Conservation (phyloP, 768 basidiomycete genomes). For the Imleria badia region DNA sequence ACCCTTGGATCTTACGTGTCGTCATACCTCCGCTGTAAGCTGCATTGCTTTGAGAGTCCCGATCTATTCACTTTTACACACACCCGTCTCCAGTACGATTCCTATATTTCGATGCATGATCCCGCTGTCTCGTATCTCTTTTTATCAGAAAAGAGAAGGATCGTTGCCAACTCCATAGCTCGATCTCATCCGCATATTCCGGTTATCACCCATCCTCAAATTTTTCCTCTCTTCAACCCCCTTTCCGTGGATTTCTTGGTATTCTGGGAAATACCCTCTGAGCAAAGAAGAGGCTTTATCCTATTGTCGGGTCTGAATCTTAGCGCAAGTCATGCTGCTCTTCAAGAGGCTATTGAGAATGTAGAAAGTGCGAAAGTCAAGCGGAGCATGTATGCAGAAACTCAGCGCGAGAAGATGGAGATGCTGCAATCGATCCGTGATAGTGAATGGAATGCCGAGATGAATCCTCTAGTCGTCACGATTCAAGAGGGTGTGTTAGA, state of each 20-base stretch:
- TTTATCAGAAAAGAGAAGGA: conserved; percentile 48
- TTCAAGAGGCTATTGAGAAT: conserved; percentile 59
- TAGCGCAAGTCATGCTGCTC: conserved; percentile 66
- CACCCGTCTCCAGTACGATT: conserved; percentile 9
- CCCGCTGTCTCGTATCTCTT: conserved; percentile 43
- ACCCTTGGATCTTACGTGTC: conserved; percentile 51
- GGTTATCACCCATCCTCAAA: conserved; percentile 41
- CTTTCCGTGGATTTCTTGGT: conserved; percentile 68
- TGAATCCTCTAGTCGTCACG: conserved; percentile 64
- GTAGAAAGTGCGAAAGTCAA: conserved; percentile 64
- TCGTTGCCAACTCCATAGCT: conserved; percentile 35
- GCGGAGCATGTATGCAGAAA: conserved; percentile 91
- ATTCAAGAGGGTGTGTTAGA: conserved; percentile 44
- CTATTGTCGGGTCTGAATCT: conserved; percentile 57
- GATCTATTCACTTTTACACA: conserved; percentile 1
- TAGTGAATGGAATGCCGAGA: conserved; percentile 78
- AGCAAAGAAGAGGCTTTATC: conserved; percentile 60
- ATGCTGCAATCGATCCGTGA: conserved; percentile 64
- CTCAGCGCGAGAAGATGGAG: conserved; percentile 66
- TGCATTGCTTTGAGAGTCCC: not conserved
- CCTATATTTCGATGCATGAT: conserved; percentile 18
- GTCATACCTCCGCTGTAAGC: conserved; percentile 47
- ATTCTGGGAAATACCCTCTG: conserved; percentile 70
- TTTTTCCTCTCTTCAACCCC: conserved; percentile 85
- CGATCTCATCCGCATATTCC: conserved; percentile 59